phyloP scores from a whole-genome alignment of 768 basidiomycete species.

The Lentinus brumalis region DNA sequence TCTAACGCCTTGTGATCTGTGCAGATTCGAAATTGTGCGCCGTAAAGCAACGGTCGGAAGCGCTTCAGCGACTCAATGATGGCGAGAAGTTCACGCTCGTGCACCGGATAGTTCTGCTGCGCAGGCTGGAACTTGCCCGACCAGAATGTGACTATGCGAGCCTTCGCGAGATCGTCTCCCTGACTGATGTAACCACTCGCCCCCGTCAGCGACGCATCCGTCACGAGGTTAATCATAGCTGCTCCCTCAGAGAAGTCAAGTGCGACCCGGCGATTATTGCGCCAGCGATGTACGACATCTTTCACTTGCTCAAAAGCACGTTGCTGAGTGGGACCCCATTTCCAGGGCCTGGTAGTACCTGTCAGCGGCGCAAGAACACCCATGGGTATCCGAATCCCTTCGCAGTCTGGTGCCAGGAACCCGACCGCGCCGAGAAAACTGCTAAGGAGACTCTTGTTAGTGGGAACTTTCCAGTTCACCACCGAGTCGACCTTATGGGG shows the following conservation, averaged over 20 bases:
- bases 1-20: conserved; percentile 23
- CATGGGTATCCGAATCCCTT: conserved; percentile 36
- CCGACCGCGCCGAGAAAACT: conserved; percentile 38
- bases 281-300: neutral
- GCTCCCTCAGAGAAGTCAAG: conserved; percentile 25
- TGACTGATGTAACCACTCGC: conserved; percentile 23
- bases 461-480: conserved; percentile 31
- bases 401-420: conserved; percentile 23
- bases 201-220: conserved; percentile 25
- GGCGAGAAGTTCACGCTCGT: conserved; percentile 38
- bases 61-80: conserved; percentile 41
- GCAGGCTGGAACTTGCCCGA: conserved; percentile 28
- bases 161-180: conserved; percentile 17
- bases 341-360: conserved; percentile 11
- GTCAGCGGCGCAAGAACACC: conserved; percentile 29
- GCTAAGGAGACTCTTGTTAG: conserved; percentile 26
- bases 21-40: conserved; percentile 15
- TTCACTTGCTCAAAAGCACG: conserved; percentile 32
- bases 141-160: conserved; percentile 25
- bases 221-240: conserved; percentile 22
- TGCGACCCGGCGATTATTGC: conserved; percentile 14
- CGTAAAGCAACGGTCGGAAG: conserved; percentile 10
- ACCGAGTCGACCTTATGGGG: conserved; percentile 26
- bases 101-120: conserved; percentile 38
- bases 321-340: conserved; percentile 29